Evolutionary conservation across 2,329 filamentous ascomycete genomes (phyloP), one percentile per base, ranked within the genome.

Genomic region (Helminthosporium solani): DNA sequence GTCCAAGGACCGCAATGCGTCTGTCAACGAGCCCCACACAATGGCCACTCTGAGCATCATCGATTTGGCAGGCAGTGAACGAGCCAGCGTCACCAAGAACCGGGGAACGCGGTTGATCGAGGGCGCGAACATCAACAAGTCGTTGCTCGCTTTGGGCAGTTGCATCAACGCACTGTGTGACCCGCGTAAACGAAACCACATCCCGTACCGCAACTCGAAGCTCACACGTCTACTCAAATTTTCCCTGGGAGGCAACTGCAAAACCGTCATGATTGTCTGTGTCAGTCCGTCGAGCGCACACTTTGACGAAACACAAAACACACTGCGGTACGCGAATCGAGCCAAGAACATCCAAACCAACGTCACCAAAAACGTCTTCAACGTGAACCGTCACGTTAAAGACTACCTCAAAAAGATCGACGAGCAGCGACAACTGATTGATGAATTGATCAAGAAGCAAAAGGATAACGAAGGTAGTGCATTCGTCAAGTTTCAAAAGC

Each of bases 271-370:
- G 94, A 97, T 99, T 69, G 94, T 99, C 20, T 99, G 94, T 63
- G 89, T 99, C 43, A 96, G 91, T 58, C 94, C 94, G 1, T 96
- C 90, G 1, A 97, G 94, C 63, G 87, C 88, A 4, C 94, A 99
- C 72, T 99, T 94, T 60, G 94, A 99, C 70, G 94, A 99, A 73
- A 96, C 92, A 0, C 94, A 99, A 63, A 99, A 99, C 70, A 99
- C 94, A 0, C 78, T 99, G 15, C 88, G 95, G 60, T 99, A 99
- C 64, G 94, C 94, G 40, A 97, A 99, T 71, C 82, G 94, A 57
- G 94, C 94, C 48, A 99, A 99, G 81, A 99, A 99, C 64, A 99
- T 99, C 66, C 95, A 97, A 75, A 99, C 94, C 48, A 99, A 99
- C 78, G 90, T 96, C 46, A 96, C 94, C n/a, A 85, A 91, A 63